Percentiles rank a stretch among this genome's conserved stretches.
Evolutionary conservation across 2,329 filamentous ascomycete species (phyloP).

Genomic region (Fusarium robinianum): DNA sequence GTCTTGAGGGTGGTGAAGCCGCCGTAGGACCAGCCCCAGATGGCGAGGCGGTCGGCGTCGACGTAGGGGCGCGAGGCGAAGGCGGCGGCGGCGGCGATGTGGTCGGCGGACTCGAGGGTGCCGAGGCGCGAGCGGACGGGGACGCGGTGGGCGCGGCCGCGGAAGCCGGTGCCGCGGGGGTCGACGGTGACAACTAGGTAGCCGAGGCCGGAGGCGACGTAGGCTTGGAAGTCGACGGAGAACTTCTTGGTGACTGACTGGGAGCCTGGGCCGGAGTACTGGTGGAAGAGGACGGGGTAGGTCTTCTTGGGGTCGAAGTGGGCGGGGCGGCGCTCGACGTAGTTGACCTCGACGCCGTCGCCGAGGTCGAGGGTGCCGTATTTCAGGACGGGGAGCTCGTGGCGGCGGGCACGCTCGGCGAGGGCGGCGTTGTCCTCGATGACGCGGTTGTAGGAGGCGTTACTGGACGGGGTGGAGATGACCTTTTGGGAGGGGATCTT

Average conservation of each 20-base stretch:
- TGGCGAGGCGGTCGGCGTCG: constrained; percentile 79
- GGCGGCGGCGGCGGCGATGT: constrained; percentile 85
- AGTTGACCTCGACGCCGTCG: constrained; percentile 73
- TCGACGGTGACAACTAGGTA: constrained; percentile 97
- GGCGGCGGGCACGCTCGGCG: constrained; percentile 68
- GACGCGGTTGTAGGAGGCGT: constrained; percentile 65
- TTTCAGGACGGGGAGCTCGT: constrained; percentile 80
- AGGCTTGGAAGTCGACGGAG: constrained; percentile 85
- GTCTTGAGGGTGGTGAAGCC: constrained; percentile 96
- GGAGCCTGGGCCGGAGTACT: constrained; percentile 94
- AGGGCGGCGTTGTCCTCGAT: constrained; percentile 80
- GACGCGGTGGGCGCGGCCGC: constrained; percentile 81
- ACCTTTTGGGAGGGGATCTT: constrained; percentile 90
- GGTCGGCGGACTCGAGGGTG: constrained; percentile 82
- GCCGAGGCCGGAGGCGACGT: constrained; percentile 80
- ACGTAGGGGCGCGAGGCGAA: constrained; percentile 84
- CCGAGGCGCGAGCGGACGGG: constrained; percentile 84
- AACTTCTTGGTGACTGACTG: constrained; percentile 85
- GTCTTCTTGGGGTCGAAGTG: constrained; percentile 83
- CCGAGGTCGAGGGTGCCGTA: constrained; percentile 81
- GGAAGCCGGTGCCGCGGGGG: constrained; percentile 88
- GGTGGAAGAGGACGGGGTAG: constrained; percentile 92
- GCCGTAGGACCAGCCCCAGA: constrained; percentile 99
- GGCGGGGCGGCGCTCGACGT: constrained; percentile 83
- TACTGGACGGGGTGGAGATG: constrained; percentile 76